Evolutionary conservation across 331 rosid genomes (phyloP).

Genomic region (Saraca asoca): DNA sequence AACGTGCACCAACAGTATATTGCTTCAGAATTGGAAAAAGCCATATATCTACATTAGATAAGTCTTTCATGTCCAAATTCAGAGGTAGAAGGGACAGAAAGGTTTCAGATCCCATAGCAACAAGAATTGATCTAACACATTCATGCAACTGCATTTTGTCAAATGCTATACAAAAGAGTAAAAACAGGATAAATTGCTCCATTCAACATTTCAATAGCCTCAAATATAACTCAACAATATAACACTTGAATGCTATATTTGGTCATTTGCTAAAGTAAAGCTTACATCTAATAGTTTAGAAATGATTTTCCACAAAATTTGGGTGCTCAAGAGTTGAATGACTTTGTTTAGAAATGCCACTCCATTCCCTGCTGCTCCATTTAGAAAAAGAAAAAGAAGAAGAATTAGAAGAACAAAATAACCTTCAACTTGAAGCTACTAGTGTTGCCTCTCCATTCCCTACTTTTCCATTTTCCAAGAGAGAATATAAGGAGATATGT

Average conservation of each 20-base stretch:
- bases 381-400: no score
- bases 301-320: conserved; percentile 88
- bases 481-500: no score
- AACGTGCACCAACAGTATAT: conserved; percentile 67
- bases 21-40: conserved; percentile 89
- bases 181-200: no score
- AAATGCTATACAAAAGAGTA: conserved; percentile 35
- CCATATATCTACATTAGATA: conserved; percentile 71
- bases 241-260: background rate
- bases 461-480: no score
- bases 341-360: conserved; percentile 50
- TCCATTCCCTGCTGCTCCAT: no score
- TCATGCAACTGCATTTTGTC: conserved; percentile 67
- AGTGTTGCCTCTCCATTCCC: no score
- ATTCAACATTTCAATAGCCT: no score
- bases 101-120: conserved; percentile 82
- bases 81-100: conserved; percentile 73
- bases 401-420: no score
- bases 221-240: no score
- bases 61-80: conserved; percentile 75
- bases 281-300: conserved; percentile 34
- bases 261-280: background rate
- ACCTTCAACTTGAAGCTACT: no score
- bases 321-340: conserved; percentile 77
- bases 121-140: conserved; percentile 84